These are phyloP conservation scores for Rhipidocladum racemiflorum DNA, from an alignment of 176 grass and related monocot species.

Conservation along the genomic window DNA sequence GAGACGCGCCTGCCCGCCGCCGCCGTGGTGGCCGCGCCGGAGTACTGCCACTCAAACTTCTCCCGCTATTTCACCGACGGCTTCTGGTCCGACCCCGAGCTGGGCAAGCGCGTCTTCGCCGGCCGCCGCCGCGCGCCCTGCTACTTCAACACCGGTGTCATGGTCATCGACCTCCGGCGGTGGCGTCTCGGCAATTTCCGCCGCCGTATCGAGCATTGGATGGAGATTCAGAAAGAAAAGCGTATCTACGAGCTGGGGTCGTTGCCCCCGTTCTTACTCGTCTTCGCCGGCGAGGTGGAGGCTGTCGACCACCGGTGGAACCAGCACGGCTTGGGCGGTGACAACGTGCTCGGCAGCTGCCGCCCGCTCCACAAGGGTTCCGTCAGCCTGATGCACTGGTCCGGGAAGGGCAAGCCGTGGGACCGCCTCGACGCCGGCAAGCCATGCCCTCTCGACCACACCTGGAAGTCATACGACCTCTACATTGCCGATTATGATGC, in stretches of 20 bases:
- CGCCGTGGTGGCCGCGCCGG: conserved; percentile 56
- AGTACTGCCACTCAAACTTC: conserved; percentile 78
- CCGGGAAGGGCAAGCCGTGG: conserved; percentile 89
- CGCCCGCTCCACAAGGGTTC: conserved; percentile 75
- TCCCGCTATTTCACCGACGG: conserved; percentile 58
- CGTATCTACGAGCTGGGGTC: conserved; percentile 91
- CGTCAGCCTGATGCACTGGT: conserved; percentile 93
- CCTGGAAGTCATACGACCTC: conserved; percentile 76
- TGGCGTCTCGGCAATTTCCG: conserved; percentile 74
- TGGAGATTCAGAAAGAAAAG: conserved; percentile 66
- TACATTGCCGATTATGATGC: conserved; percentile 38
- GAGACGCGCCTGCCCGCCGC: conserved; percentile 56
- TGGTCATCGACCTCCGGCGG: conserved; percentile 68
- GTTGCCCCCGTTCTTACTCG: conserved; percentile 76
- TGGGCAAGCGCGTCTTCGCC: conserved; percentile 42
- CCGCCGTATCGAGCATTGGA: conserved; percentile 67
- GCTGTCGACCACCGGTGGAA: conserved; percentile 91
- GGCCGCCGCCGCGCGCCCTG: conserved; percentile 45
- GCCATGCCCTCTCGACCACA: conserved; percentile 69
- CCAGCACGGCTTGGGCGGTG: conserved; percentile 88
- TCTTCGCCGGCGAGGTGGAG: conserved; percentile 83
- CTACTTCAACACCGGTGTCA: conserved; percentile 78
- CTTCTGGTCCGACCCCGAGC: conserved; percentile 57
- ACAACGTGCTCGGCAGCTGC: conserved; percentile 81
- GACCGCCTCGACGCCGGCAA: conserved; percentile 66